phyloP scores from a whole-genome alignment of 2,329 filamentous ascomycete genomes.

The Ascocoryne sarcoides region DNA sequence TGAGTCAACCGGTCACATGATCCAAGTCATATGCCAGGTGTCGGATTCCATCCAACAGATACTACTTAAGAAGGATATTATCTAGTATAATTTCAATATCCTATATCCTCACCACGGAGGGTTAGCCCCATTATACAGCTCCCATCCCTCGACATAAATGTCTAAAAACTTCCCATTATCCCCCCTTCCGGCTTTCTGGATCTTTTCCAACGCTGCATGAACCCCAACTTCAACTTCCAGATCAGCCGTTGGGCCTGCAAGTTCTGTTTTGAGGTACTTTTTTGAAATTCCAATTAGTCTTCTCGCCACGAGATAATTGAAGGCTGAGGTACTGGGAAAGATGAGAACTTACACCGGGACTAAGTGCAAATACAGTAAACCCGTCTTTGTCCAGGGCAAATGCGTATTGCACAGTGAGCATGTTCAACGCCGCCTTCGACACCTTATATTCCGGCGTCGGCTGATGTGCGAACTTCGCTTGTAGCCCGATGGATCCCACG shows the following conservation, averaged over 20 bases:
- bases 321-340: background rate
- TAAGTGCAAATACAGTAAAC: conserved; percentile 35
- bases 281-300: conserved; percentile 22
- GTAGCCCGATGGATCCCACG: conserved; percentile 23
- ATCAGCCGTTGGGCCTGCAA: conserved; percentile 34
- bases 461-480: too few species aligned
- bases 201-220: conserved; percentile 31
- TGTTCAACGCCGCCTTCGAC: conserved; percentile 39
- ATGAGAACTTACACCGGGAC: conserved; percentile 34
- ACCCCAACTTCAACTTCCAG: conserved; percentile 33
- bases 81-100: too few species aligned
- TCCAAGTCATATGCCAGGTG: too few species aligned
- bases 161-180: conserved; percentile 40
- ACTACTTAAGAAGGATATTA: too few species aligned
- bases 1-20: too few species aligned
- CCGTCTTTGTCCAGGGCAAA: conserved; percentile 30
- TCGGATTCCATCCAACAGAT: too few species aligned
- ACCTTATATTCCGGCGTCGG: conserved; percentile 34
- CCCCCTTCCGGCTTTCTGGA: conserved; percentile 32
- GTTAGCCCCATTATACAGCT: conserved; percentile 29
- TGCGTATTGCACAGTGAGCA: conserved; percentile 38
- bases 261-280: conserved; percentile 32
- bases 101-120: conserved; percentile 14
- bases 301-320: background rate
- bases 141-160: conserved; percentile 7